Base-by-base conservation (phyloP, 352 stramenopile genomes). In the Globisporangium orthogonon region DNA sequence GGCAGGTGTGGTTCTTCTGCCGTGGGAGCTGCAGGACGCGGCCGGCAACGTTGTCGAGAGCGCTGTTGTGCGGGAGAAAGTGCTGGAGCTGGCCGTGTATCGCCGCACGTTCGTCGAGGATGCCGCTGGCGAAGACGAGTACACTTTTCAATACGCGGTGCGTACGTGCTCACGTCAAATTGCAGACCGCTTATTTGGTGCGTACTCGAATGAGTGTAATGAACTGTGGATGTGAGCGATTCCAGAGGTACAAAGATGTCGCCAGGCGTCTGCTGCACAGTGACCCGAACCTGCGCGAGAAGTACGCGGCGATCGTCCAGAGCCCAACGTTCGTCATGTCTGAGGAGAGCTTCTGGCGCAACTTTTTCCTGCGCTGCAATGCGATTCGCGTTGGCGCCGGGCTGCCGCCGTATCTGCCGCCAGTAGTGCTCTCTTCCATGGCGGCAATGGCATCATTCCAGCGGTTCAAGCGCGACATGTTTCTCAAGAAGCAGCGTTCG, bases 331-430 rank as follows among this genome's bases (percentile, higher is more conserved):
- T 72, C n/a, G 56, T 79, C 5, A 54, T 89, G 9, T 63, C 70
- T 0, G 78, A 89, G 49, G 65, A 81, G 40, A 41, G 64, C 4
- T 87, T 89, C 62, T 89, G 76, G 76, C 76, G 77, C 59, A 85
- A 89, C 47, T 87, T 81, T 58, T 86, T 89, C 55, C 58, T 89
- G 53, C 76, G 73, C 44, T 87, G 76, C 63, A 89, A 89, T 45
- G 66, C 73, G 15, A 48, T 86, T 7, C 63, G 75, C 7, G 41
- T 86, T 7, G 61, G 60, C 1, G 58, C 67, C 29, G 60, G 62
- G 2, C 61, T 83, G 33, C 50, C 69, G 43, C 62, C 79, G 6
- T 89, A 87, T 51, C 66, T 89, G 46, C 71, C 66, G 2, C 73
- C 86, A 45, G 60, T 71, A 30, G 64, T 66, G 23, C 66, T 60